Conservation (phyloP, 2,329 filamentous ascomycete genomes). For the Colletotrichum tofieldiae region DNA sequence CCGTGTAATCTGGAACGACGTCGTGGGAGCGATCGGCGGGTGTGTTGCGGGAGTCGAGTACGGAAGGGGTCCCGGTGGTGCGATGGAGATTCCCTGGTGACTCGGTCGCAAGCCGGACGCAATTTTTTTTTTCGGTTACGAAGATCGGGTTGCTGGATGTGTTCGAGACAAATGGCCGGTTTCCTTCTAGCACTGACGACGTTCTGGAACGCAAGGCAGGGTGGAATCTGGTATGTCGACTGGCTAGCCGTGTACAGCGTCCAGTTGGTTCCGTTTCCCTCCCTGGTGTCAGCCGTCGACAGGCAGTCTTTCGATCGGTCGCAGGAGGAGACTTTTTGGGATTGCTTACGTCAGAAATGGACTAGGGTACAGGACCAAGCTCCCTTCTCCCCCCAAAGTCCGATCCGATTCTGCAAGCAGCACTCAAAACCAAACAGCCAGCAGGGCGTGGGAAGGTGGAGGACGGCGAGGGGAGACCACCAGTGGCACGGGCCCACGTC, state of each 20-base stretch:
- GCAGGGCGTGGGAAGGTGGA: background rate
- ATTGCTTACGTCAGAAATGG: slow-evolving; percentile 16
- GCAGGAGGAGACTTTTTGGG: background rate
- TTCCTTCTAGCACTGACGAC: background rate
- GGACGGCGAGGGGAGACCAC: slow-evolving; percentile 7
- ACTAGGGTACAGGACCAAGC: too few species aligned
- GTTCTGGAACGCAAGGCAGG: slow-evolving; percentile 6
- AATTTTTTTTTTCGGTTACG: too few species aligned
- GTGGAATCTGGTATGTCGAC: background rate
- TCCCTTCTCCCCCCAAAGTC: background rate
- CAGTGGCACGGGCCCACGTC: slow-evolving; percentile 28
- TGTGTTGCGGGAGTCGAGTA: background rate
- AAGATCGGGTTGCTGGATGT: background rate
- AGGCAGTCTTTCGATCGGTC: too few species aligned
- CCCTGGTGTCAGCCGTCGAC: too few species aligned
- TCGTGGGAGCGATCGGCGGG: background rate
- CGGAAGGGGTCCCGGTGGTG: background rate
- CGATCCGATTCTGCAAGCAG: slow-evolving; percentile 19
- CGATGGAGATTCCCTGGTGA: background rate
- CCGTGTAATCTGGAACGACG: slow-evolving; percentile 4
- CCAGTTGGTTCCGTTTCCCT: background rate
- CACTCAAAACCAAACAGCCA: slow-evolving; percentile 5
- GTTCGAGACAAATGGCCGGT: background rate
- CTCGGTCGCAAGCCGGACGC: background rate
- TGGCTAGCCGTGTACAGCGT: background rate